Evolutionary conservation across 1,284 basidiomycete genomes (phyloP), one percentile per base, ranked within the genome.

Genomic region (Cystobasidiaceae sp.): DNA sequence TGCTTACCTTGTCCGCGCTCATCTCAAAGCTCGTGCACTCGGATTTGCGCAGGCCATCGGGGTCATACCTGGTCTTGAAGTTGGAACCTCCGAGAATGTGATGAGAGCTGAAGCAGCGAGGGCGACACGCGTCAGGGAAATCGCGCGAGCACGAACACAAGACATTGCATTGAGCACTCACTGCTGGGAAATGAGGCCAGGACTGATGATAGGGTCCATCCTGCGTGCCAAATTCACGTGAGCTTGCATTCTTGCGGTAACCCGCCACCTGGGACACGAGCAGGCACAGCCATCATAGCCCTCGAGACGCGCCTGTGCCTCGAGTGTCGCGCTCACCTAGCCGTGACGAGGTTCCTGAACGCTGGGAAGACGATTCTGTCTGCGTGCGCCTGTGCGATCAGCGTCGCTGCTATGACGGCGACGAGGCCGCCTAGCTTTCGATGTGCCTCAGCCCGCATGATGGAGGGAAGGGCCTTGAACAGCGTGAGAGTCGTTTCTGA

Each of bases 191-290:
- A 52, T 39, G 8, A 39, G 34, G 25, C 60, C 60, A 27, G 60
- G 60, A 19, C 39, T 52, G 50, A 62, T 54, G 21, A 62, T 39
- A 19, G 60, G 60, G 21, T 62, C 60, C 30, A 51, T 62, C 19
- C 60, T 52, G 25, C 25, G 17, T 9, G 8, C 28, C 25, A 49
- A 30, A 17, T 6, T 23, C 28, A 28, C 2, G 39, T 41, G 39
- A 41, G 19, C 4, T n/a, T n/a, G n/a, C n/a, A n/a, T n/a, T n/a
- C n/a, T n/a, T n/a, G n/a, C n/a, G n/a, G n/a, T n/a, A n/a, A n/a
- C n/a, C n/a, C n/a, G n/a, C n/a, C n/a, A n/a, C n/a, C n/a, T n/a
- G n/a, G n/a, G n/a, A n/a, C n/a, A n/a, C n/a, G n/a, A n/a, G n/a
- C n/a, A n/a, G n/a, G n/a, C n/a, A 2, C 39, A 45, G 6, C 43